phyloP scores from a whole-genome alignment of 371 early-diverging fungal species.

The Mortierella sp. region DNA sequence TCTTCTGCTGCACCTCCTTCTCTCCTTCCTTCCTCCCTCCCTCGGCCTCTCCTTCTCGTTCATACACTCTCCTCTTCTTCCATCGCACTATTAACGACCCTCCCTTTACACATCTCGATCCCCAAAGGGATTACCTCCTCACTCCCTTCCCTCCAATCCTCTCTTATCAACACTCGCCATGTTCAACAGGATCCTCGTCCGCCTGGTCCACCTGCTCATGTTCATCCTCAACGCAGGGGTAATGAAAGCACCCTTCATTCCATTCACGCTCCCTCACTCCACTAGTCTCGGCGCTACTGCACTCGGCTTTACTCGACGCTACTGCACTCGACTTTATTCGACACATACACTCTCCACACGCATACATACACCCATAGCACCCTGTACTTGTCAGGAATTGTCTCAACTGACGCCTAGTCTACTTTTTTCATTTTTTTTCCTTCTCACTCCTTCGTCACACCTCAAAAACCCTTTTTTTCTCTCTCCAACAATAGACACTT shows the following conservation, averaged over 20 bases:
- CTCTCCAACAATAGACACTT: constrained; percentile 20
- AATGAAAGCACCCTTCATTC: not conserved
- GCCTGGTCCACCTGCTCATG: constrained; percentile 32
- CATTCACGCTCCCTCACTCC: not conserved
- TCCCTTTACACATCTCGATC: not conserved
- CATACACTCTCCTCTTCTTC: not conserved
- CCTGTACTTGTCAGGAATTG: not conserved
- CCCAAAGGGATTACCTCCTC: not conserved
- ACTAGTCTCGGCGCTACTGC: too few species aligned
- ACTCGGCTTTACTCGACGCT: not conserved
- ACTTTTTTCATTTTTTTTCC: not conserved
- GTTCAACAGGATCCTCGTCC: constrained; percentile 38
- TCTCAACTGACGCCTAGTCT: not conserved
- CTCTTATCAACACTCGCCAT: constrained; percentile 15
- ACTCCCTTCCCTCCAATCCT: not conserved
- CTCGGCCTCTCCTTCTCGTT: not conserved
- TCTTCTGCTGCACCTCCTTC: not conserved
- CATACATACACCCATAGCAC: not conserved
- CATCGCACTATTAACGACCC: not conserved
- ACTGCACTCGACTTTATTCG: not conserved
- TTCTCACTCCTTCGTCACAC: not conserved
- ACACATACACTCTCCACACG: not conserved
- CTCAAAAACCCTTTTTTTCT: not conserved
- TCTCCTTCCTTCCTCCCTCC: not conserved
- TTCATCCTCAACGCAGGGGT: constrained; percentile 49